A percentile compares a stretch with the other conserved stretches of the same genome.
Conservation (phyloP, 2,329 filamentous ascomycete genomes). For the Fusarium brevicatenulatum region DNA sequence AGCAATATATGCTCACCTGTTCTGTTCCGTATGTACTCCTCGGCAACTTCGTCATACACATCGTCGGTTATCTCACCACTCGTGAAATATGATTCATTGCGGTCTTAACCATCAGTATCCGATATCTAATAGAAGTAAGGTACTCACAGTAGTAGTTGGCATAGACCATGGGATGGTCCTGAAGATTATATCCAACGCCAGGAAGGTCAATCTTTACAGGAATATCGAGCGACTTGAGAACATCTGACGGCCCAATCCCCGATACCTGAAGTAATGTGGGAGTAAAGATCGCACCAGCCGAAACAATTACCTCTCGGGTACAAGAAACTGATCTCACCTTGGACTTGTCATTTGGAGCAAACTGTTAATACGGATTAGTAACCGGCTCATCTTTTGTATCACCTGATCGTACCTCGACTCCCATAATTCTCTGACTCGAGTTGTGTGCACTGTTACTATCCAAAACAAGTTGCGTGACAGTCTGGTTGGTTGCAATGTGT, state of each 20-base stretch:
- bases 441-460: neutral
- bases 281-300: constrained; percentile 20
- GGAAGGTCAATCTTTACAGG: constrained; percentile 10
- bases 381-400: neutral
- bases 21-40: constrained; percentile 8
- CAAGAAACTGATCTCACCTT: neutral
- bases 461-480: constrained; percentile 12
- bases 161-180: constrained; percentile 25
- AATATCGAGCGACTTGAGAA: constrained; percentile 1
- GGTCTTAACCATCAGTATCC: neutral
- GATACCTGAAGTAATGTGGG: constrained; percentile 24
- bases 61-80: constrained; percentile 9
- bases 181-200: constrained; percentile 20
- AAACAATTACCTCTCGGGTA: constrained; percentile 18
- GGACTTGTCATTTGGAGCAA: neutral
- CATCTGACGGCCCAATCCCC: constrained; percentile 11
- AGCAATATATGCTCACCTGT: neutral
- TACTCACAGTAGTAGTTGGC: constrained; percentile 15
- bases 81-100: constrained; percentile 14
- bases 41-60: constrained; percentile 8
- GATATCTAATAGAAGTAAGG: rapidly evolving
- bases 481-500: constrained; percentile 12
- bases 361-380: neutral
- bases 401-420: constrained; percentile 9
- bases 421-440: constrained; percentile 4